Percentiles rank a stretch among this genome's conserved stretches.
Conservation (phyloP, 441 rosid species). For the Omphalea diandra region DNA sequence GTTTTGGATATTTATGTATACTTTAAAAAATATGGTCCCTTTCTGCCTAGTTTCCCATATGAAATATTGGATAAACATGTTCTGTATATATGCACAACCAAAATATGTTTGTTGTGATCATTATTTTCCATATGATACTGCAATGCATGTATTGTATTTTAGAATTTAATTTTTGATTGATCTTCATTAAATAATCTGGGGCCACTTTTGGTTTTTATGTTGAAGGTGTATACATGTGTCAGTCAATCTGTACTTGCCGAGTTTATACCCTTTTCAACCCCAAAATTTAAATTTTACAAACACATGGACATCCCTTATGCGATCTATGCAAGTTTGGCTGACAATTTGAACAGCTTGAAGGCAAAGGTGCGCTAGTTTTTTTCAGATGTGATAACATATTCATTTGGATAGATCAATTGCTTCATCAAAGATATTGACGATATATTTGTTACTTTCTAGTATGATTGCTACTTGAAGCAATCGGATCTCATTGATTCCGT, state of each 20-base stretch:
- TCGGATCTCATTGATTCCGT: constrained; percentile 41
- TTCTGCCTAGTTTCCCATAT: background rate
- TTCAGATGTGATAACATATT: background rate
- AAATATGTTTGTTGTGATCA: background rate
- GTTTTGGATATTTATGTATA: background rate
- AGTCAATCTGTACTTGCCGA: constrained; percentile 60
- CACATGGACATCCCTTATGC: constrained; percentile 34
- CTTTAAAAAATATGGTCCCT: too few relatives aligned
- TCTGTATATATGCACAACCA: too few relatives aligned
- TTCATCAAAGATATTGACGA: constrained; percentile 23
- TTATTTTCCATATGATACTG: background rate
- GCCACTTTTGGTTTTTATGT: constrained; percentile 12
- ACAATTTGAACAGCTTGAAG: constrained; percentile 36
- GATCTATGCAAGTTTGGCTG: constrained; percentile 26
- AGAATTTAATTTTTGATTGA: background rate
- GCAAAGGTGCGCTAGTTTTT: constrained; percentile 42
- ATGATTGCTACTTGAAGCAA: constrained; percentile 35
- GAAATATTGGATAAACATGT: background rate
- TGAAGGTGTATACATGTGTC: constrained; percentile 75
- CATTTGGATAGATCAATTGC: background rate
- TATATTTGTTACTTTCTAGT: constrained; percentile 43
- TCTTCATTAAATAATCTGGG: background rate
- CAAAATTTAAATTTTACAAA: constrained; percentile 55
- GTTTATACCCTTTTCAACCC: constrained; percentile 60
- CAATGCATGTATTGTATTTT: background rate